phyloP scores from a whole-genome alignment of 1,284 basidiomycete genomes.

The Phlebopus sp. region DNA sequence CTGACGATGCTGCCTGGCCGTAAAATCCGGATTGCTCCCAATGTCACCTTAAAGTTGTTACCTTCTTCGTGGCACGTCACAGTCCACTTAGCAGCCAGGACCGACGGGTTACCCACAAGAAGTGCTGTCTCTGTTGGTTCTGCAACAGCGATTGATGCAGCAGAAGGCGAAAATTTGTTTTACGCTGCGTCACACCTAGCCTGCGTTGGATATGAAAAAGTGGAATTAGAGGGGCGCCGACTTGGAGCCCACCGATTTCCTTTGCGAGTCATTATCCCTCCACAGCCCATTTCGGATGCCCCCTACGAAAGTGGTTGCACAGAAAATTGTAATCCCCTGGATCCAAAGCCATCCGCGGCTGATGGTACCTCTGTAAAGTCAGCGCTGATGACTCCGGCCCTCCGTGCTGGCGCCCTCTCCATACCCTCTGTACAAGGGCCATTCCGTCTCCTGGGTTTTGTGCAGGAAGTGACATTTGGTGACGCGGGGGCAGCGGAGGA shows the following conservation, averaged over 20 bases:
- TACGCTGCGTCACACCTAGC: background rate
- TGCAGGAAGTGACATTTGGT: slow-evolving; percentile 23
- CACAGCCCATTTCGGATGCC: background rate
- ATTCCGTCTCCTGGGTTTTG: slow-evolving; percentile 19
- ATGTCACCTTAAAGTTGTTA: slow-evolving; percentile 8
- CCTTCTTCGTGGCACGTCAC: slow-evolving; percentile 5
- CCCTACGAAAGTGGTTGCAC: background rate
- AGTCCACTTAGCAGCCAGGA: slow-evolving; percentile 5
- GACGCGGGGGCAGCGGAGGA: slow-evolving; percentile 24
- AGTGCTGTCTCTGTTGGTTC: too few relatives aligned
- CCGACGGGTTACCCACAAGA: slow-evolving; percentile 1
- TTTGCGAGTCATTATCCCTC: background rate
- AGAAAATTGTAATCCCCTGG: background rate
- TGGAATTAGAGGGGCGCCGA: too few relatives aligned
- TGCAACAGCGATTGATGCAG: too few relatives aligned
- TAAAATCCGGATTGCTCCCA: slow-evolving; percentile 5
- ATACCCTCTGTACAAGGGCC: slow-evolving; percentile 21
- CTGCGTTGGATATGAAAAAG: too few relatives aligned
- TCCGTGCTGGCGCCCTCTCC: slow-evolving; percentile 10
- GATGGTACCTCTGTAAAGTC: background rate
- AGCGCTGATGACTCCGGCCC: background rate
- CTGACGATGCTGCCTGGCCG: slow-evolving; percentile 15
- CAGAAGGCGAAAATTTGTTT: background rate
- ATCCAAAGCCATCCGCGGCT: background rate
- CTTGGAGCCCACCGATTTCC: background rate